phyloP scores from a whole-genome alignment of 768 basidiomycete species.

The Lactarius trivialis region DNA sequence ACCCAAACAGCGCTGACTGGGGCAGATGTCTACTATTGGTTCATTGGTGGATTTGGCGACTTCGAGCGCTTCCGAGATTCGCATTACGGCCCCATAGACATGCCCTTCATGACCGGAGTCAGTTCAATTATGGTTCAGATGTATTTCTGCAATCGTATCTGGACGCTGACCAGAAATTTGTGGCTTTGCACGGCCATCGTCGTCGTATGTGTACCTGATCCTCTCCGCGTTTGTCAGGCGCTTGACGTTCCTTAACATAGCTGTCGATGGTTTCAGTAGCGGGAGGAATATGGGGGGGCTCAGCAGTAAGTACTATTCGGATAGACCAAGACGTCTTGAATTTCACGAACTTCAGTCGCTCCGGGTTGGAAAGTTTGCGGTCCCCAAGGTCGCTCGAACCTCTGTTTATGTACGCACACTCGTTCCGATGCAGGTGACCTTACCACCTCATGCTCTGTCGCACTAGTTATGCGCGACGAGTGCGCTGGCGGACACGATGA shows the following conservation, averaged over 20 bases:
- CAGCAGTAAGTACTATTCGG: neutral
- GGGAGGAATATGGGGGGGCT: conserved; percentile 9
- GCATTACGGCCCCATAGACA: conserved; percentile 27
- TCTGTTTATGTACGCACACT: conserved; percentile 6
- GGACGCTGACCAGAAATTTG: no score
- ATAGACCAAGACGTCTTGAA: neutral
- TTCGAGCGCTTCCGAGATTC: conserved; percentile 22
- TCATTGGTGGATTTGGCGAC: no score
- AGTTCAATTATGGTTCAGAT: no score
- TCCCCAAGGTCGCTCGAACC: neutral
- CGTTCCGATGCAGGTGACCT: neutral
- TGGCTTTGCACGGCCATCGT: no score
- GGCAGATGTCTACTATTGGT: no score
- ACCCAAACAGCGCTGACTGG: no score
- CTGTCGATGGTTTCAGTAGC: neutral
- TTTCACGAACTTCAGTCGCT: neutral
- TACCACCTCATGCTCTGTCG: neutral
- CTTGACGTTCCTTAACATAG: neutral
- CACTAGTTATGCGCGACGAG: conserved; percentile 9
- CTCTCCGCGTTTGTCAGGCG: neutral
- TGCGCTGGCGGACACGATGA: conserved; percentile 10
- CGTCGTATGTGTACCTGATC: neutral
- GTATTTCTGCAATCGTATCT: no score
- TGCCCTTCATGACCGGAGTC: conserved; percentile 27
- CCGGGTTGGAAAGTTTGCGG: neutral